phyloP scores from a whole-genome alignment of 2,329 filamentous ascomycete species.

The Colletotrichum coccodes region DNA sequence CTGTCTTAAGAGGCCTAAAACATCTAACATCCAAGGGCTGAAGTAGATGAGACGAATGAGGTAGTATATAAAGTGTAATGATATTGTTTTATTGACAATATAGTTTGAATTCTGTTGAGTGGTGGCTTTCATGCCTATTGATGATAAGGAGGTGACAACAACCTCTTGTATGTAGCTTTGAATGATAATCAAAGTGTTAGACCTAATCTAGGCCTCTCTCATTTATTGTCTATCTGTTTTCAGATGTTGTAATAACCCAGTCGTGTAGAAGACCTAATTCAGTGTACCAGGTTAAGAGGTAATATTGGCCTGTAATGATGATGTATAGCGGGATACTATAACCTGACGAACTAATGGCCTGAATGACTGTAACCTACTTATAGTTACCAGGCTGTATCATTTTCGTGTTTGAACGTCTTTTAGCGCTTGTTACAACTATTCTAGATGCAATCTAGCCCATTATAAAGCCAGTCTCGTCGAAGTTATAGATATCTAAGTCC shows the following conservation, averaged over 20 bases:
- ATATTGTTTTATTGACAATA: too few species aligned
- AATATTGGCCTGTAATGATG: not conserved
- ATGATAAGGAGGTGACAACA: too few species aligned
- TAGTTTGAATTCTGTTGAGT: too few species aligned
- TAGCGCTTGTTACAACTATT: constrained; percentile 40
- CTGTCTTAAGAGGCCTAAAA: too few species aligned
- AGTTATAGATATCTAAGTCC: not conserved
- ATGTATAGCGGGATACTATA: not conserved
- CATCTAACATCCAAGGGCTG: too few species aligned
- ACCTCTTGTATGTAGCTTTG: too few species aligned
- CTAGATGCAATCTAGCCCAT: constrained; percentile 40
- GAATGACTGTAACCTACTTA: not conserved
- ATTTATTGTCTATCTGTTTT: not conserved
- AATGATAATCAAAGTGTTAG: too few species aligned
- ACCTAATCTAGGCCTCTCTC: not conserved
- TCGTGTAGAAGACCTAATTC: not conserved
- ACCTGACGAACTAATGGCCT: too few species aligned
- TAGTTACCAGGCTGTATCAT: constrained; percentile 20
- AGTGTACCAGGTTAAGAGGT: too few species aligned
- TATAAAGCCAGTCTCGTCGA: constrained; percentile 18
- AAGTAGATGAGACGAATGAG: too few species aligned
- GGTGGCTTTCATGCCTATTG: too few species aligned
- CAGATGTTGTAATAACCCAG: not conserved
- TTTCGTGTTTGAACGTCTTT: constrained; percentile 35
- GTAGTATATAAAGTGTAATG: too few species aligned